Evolutionary conservation across 75 land plant species (phyloP).

Genomic region (Adiantum capillusveneris): DNA sequence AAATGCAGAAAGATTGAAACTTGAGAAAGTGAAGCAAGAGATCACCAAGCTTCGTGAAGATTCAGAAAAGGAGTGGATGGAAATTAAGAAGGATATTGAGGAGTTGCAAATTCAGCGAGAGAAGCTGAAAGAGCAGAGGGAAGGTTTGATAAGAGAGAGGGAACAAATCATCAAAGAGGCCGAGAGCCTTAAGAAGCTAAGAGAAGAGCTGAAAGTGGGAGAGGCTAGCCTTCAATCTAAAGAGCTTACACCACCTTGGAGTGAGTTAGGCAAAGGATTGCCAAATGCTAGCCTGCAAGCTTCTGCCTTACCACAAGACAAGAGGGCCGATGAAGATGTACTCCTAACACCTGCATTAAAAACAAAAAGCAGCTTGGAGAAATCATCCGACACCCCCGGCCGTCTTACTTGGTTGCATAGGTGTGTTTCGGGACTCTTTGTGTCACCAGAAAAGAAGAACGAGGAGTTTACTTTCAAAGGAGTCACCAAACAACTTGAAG

Average conservation of each 20-base stretch:
- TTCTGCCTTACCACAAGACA: conserved; percentile 13
- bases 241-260: conserved; percentile 1
- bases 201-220: conserved; percentile 2
- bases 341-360: background rate
- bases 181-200: conserved; percentile 37
- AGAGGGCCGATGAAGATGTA: conserved; percentile 3
- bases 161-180: conserved; percentile 35
- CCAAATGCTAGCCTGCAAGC: conserved; percentile 8
- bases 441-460: conserved; percentile 28
- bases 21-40: conserved; percentile 54
- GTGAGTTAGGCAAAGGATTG: background rate
- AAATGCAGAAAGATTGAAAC: conserved; percentile 29
- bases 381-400: conserved; percentile 25
- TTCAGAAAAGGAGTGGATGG: conserved; percentile 46
- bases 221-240: conserved; percentile 3
- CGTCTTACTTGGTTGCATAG: conserved; percentile 51
- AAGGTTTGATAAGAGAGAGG: conserved; percentile 47
- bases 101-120: conserved; percentile 55
- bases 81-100: conserved; percentile 67
- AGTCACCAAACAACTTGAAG: background rate
- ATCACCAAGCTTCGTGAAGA: conserved; percentile 24
- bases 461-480: conserved; percentile 9
- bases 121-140: conserved; percentile 59
- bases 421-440: conserved; percentile 51
- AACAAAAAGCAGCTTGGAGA: background rate